phyloP scores from a whole-genome alignment of 2,329 filamentous ascomycete genomes.

The Albifimbria verrucaria region DNA sequence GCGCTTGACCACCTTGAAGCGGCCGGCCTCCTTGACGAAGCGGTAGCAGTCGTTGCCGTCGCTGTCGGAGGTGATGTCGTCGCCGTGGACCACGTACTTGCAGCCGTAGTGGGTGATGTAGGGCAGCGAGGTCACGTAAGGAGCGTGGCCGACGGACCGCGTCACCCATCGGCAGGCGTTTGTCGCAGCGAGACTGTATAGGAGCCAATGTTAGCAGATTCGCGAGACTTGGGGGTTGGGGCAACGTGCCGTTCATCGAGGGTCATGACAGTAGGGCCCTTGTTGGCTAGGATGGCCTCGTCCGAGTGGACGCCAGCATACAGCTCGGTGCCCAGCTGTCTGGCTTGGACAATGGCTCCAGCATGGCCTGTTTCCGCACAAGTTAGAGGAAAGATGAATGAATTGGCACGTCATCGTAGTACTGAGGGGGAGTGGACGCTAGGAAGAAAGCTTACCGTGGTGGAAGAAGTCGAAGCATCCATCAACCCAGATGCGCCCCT shows the following conservation, averaged over 20 bases:
- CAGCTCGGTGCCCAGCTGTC: constrained; percentile 83
- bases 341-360: constrained; percentile 93
- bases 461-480: constrained; percentile 99
- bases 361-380: constrained; percentile 68
- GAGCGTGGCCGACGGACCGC: constrained; percentile 75
- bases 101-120: constrained; percentile 97
- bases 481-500: constrained; percentile 91
- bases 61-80: constrained; percentile 95
- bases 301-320: constrained; percentile 94
- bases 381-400: not conserved
- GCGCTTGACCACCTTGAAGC: constrained; percentile 95
- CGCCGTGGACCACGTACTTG: constrained; percentile 92
- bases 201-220: constrained; percentile 4
- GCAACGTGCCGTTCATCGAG: constrained; percentile 70
- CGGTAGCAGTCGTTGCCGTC: constrained; percentile 95
- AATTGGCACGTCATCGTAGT: not conserved
- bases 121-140: constrained; percentile 88
- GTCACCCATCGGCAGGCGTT: constrained; percentile 96
- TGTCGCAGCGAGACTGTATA: constrained; percentile 72
- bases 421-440: fast-evolving
- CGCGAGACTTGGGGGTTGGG: constrained; percentile 1
- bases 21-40: constrained; percentile 88
- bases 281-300: constrained; percentile 92
- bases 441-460: constrained; percentile 60
- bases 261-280: constrained; percentile 96